Conservation (phyloP, 257 asterid species). For the Nicotiana obtusifolia region DNA sequence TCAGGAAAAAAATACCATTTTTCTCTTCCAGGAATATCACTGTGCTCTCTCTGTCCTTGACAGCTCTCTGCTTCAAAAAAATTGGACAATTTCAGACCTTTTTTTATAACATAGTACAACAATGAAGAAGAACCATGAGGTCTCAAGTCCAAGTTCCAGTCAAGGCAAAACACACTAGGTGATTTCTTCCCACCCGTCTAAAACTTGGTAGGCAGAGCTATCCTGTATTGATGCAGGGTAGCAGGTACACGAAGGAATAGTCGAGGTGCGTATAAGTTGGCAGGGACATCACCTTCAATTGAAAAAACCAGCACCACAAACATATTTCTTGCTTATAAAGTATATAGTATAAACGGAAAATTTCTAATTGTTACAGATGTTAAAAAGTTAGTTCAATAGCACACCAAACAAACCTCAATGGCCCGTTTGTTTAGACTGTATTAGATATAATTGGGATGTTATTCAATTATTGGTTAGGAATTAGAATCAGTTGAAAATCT, state of each 20-base stretch:
- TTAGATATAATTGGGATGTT: not conserved
- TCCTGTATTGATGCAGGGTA: no score
- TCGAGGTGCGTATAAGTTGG: no score
- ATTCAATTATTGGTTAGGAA: not conserved
- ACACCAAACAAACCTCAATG: not conserved
- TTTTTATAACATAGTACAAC: not conserved
- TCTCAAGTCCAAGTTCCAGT: no score
- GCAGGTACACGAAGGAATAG: no score
- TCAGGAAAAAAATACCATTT: slow-evolving; percentile 1
- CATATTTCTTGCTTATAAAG: not conserved
- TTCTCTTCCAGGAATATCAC: not conserved
- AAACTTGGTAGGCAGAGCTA: no score
- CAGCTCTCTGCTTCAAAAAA: not conserved
- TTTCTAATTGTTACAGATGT: not conserved
- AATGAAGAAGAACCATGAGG: not conserved
- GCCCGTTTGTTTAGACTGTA: not conserved
- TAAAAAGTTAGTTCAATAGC: not conserved
- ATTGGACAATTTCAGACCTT: not conserved
- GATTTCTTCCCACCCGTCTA: no score
- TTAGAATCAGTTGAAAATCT: not conserved
- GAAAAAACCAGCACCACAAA: not conserved
- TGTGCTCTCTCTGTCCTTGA: not conserved
- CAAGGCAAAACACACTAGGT: no score
- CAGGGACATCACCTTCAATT: no score
- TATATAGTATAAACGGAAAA: not conserved